A percentile compares a stretch with the other conserved stretches of the same genome.
These are phyloP conservation scores for Prunus mongolica DNA, from an alignment of 306 rosid species.

Conservation along the genomic window DNA sequence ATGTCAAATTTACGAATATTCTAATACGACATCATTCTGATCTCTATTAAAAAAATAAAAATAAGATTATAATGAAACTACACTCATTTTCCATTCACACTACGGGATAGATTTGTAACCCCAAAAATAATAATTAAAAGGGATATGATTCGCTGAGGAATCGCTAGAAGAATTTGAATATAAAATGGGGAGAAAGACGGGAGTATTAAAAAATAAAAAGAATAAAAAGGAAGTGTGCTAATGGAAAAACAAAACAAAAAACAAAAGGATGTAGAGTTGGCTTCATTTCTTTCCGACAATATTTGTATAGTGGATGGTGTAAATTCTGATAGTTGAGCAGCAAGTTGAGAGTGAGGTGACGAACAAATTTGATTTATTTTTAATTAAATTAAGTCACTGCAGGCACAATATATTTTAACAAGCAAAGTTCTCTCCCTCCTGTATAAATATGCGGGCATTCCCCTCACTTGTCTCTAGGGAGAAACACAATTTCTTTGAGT, in stretches of 20 bases:
- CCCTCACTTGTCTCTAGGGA: constrained; percentile 31
- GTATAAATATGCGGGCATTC: constrained; percentile 39
- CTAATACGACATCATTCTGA: no score
- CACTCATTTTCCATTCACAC: constrained; percentile 8
- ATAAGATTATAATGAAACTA: constrained; percentile 1
- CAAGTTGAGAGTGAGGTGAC: constrained; percentile 5
- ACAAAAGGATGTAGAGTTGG: not conserved
- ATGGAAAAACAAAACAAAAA: not conserved
- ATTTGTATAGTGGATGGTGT: constrained; percentile 6
- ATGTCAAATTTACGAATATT: no score
- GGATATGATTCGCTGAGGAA: constrained; percentile 10
- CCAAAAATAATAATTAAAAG: not conserved
- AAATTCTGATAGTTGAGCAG: not conserved
- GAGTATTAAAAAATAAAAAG: not conserved
- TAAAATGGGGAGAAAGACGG: not conserved
- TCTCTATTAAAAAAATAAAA: no score
- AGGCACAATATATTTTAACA: not conserved
- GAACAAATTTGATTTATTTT: not conserved
- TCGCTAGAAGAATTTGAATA: not conserved
- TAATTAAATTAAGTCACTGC: not conserved
- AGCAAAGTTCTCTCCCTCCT: constrained; percentile 17
- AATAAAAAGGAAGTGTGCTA: not conserved
- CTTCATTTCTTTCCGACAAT: constrained; percentile 3
- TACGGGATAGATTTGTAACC: not conserved
- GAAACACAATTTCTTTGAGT: constrained; percentile 36